phyloP scores from a whole-genome alignment of 2,329 filamentous ascomycete genomes.

The Sclerotinia minor region DNA sequence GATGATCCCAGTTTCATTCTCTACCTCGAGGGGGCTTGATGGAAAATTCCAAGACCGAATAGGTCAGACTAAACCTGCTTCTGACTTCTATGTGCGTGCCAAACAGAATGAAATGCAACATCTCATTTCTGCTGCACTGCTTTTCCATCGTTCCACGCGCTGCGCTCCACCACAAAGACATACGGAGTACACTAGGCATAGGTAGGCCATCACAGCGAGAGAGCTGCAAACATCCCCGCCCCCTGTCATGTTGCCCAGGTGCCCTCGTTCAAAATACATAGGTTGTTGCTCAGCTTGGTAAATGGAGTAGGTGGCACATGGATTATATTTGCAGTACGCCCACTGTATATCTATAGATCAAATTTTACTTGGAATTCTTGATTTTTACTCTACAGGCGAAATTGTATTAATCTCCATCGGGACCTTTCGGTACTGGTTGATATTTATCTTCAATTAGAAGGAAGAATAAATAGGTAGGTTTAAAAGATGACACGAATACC shows the following conservation, averaged over 20 bases:
- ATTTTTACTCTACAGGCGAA: not conserved
- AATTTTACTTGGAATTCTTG: not conserved
- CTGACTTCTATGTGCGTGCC: not conserved
- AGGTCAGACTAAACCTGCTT: not conserved
- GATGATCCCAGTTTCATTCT: slow-evolving; percentile 16
- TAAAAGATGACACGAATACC: not conserved
- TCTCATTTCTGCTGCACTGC: slow-evolving; percentile 19
- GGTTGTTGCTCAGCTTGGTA: not conserved
- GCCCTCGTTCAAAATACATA: not conserved
- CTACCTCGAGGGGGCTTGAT: not conserved
- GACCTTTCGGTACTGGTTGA: not conserved
- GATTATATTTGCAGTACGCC: slow-evolving; percentile 2
- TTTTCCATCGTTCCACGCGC: slow-evolving; percentile 26
- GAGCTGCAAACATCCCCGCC: slow-evolving; percentile 10
- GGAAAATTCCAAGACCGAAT: slow-evolving; percentile 14
- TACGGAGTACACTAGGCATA: not conserved
- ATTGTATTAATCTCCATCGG: not conserved
- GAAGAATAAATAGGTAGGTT: not conserved
- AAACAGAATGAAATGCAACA: slow-evolving; percentile 6
- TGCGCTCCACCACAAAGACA: slow-evolving; percentile 22
- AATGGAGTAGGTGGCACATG: not conserved
- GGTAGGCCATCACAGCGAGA: slow-evolving; percentile 1
- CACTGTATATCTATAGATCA: not conserved
- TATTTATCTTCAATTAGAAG: too few species aligned
- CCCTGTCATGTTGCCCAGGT: not conserved